Evolutionary conservation across 2,329 filamentous ascomycete species (phyloP), one percentile per base, ranked within the genome.

Genomic region (Alternaria postmessia): DNA sequence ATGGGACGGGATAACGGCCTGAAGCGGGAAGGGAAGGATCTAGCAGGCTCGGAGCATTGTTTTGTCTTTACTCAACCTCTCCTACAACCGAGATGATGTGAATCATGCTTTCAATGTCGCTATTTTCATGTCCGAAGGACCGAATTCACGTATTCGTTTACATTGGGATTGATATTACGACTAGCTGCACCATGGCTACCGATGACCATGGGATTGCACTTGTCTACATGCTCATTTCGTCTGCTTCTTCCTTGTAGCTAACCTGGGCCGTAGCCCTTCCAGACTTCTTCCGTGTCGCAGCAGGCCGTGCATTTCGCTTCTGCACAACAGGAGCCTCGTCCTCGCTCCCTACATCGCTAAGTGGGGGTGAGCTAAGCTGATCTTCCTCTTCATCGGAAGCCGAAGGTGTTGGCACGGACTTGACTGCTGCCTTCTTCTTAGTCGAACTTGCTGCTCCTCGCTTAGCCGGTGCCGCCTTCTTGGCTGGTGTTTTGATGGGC

Each of bases 331-430:
- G 64, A 63, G 52, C 60, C 57, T 69, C 60, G 51, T 68, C 65
- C 51, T 70, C 69, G 20, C 64, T 65, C 38, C 77, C 80, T 41
- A 82, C 66, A 57, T 82, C 80, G 59, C 78, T 77, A 63, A 82
- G 76, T 52, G 71, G 61, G 51, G 77, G 75, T 12, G 79, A 77
- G 44, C 75, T 73, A 61, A 67, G 67, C 34, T 63, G 55, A 61
- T 69, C 68, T 38, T 78, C 77, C 39, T 78, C 77, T 46, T 77
- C 73, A 57, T 78, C 76, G 48, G 78, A 78, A 12, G 77, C 68
- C 56, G 77, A 80, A 18, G 81, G 82, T 32, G 81, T 83, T 48
- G 78, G 77, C n/a, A 77, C 80, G 28, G 68, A 68, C 59, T 79
- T 81, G 42, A 71, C 70, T 41, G 69, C 71, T 44, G 74, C 68